Base-by-base conservation (phyloP, 495 filamentous ascomycete genomes). In the Aspergillus heteromorphus region DNA sequence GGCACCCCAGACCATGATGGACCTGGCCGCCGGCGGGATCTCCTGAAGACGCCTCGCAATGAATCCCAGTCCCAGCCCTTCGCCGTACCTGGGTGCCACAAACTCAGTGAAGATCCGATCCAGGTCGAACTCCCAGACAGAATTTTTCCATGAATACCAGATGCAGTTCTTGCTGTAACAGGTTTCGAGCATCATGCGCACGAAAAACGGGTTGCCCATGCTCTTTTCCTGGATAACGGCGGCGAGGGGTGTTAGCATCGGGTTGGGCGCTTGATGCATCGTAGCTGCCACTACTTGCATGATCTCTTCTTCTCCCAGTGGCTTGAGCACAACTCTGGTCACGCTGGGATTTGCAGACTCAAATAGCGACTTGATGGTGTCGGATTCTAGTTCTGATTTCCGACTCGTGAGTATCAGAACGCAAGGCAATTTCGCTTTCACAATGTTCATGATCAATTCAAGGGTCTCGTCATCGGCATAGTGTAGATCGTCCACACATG, bases 161-260 rank as follows among this genome's bases (percentile, higher is more conserved):
- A 96, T 85, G 61, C 87, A 92, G 58, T 83, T 84, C 65, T 89
- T 95, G 16, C 85, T 82, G 66, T 95, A 85, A 62, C 88, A 91
- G 7, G 87, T 85, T 62, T 87, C 87, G n/a, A 96, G 79, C 83
- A 96, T 92, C 66, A 95, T 88, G 27, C 88, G 82, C 56, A 95
- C 85, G 58, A 92, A 92, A 66, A 95, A 95, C 0, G 88, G 87
- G 61, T 95, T 93, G 0, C 89, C 89, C 13, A 78, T 76, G 19
- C 84, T 88, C 69, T 92, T 91, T 59, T 91, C 88, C 66, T 91
- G 87, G 16, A 95, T 79, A 10, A 92, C 84, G 17, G 87, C 81
- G 9, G 84, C 82, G 11, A 78, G 65, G 6, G 74, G 73, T 0
- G 70, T 74, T 29, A 75, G 51, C 29, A 56, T 65, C 7, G 67